Evolutionary conservation across 306 rosid species (phyloP).

Genomic region (Crataegus laevigata): DNA sequence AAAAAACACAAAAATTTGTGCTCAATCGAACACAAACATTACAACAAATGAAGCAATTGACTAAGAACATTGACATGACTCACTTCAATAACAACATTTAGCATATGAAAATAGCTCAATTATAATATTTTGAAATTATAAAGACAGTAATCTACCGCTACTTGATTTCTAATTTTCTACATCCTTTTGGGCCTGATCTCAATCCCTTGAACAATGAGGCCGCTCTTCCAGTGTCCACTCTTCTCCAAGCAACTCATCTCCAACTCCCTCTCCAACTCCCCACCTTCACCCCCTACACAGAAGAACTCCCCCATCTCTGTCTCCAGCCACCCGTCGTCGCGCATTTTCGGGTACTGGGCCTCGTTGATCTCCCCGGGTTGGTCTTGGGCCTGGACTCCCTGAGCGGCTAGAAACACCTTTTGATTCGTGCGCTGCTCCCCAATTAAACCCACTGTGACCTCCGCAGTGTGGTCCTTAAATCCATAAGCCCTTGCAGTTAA

Average conservation of each 20-base stretch:
- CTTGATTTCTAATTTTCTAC: background rate
- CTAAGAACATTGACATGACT: too few relatives aligned
- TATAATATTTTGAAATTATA: too few relatives aligned
- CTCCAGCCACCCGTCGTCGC: slow-evolving; percentile 64
- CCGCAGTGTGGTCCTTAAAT: background rate
- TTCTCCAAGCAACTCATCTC: slow-evolving; percentile 36
- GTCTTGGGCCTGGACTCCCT: background rate
- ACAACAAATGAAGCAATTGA: too few relatives aligned
- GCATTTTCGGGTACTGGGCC: slow-evolving; percentile 18
- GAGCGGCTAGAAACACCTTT: background rate
- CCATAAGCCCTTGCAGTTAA: background rate
- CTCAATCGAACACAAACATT: too few relatives aligned
- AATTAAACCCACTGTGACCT: slow-evolving; percentile 18
- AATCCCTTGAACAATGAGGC: slow-evolving; percentile 52
- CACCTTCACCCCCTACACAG: slow-evolving; percentile 20
- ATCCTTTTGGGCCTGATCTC: slow-evolving; percentile 44
- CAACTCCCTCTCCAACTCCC: slow-evolving; percentile 22
- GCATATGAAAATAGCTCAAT: too few relatives aligned
- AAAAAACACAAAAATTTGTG: too few relatives aligned
- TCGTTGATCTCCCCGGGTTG: background rate
- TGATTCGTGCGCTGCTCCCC: slow-evolving; percentile 18
- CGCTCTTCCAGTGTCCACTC: slow-evolving; percentile 31
- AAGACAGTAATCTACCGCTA: too few relatives aligned
- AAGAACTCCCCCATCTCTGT: slow-evolving; percentile 54
- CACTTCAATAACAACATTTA: too few relatives aligned